Evolutionary conservation across 2,329 filamentous ascomycete species (phyloP).

Genomic region (Alternaria postmessia): DNA sequence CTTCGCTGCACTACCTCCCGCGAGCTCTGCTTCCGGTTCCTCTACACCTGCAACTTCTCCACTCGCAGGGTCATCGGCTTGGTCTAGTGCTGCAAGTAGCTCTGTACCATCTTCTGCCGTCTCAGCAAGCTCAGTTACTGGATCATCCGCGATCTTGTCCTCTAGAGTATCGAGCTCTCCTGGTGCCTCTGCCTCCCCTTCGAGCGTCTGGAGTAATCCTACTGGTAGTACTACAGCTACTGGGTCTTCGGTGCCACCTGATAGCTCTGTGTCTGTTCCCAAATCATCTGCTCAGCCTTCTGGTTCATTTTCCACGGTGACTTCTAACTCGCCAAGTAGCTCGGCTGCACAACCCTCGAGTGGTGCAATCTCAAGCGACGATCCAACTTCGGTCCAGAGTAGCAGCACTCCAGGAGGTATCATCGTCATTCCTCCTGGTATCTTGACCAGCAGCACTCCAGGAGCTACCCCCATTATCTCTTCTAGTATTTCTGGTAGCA

Average conservation of each 20-base stretch:
- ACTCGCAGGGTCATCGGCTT: not conserved
- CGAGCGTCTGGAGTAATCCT: not conserved
- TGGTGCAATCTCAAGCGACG: not conserved
- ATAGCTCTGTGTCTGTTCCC: not conserved
- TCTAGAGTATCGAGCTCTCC: not conserved
- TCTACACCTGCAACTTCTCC: not conserved
- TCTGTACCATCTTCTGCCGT: not conserved
- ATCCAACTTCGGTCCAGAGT: not conserved
- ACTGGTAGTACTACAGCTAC: not conserved
- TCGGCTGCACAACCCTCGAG: not conserved
- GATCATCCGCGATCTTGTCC: not conserved
- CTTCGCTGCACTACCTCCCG: not conserved
- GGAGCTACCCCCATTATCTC: not conserved
- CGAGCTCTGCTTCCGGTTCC: not conserved
- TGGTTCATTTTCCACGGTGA: not conserved
- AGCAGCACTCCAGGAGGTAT: not conserved
- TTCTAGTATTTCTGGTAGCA: not conserved
- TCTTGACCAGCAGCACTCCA: not conserved
- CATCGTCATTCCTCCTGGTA: not conserved
- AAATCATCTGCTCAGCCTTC: not conserved
- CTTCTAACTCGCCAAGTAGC: constrained; percentile 1
- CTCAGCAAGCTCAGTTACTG: not conserved
- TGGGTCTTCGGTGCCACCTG: not conserved
- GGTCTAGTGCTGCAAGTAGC: not conserved
- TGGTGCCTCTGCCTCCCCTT: not conserved